Evolutionary conservation across 352 stramenopile genomes (phyloP).

Genomic region (Globisporangium cederbergense): DNA sequence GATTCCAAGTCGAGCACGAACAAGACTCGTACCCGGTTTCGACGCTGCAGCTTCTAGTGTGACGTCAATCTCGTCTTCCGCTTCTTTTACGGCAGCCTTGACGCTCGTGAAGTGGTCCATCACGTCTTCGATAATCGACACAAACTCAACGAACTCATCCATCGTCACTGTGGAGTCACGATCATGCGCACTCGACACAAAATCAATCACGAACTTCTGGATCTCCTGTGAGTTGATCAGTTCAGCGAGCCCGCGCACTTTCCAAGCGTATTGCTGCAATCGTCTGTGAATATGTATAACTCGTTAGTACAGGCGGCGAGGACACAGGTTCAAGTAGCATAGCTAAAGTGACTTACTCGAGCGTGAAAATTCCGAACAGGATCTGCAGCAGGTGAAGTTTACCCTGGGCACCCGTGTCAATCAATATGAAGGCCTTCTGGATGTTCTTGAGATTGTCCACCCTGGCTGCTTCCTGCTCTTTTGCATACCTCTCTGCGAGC

Average conservation of each 20-base stretch:
- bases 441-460: slow-evolving; percentile 35
- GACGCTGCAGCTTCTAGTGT: slow-evolving; percentile 24
- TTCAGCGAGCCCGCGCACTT: slow-evolving; percentile 43
- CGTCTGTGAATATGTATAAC: slow-evolving; percentile 14
- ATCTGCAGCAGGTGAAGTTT: slow-evolving; percentile 55
- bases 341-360: slow-evolving; percentile 39
- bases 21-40: slow-evolving; percentile 25
- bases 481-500: slow-evolving; percentile 41
- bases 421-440: slow-evolving; percentile 46
- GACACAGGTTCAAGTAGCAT: no score
- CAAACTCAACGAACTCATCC: slow-evolving; percentile 49
- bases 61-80: slow-evolving; percentile 55
- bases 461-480: slow-evolving; percentile 18
- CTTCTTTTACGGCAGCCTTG: slow-evolving; percentile 44
- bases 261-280: slow-evolving; percentile 35
- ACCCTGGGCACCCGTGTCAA: slow-evolving; percentile 32
- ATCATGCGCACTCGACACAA: slow-evolving; percentile 27
- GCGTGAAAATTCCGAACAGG: slow-evolving; percentile 49
- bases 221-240: slow-evolving; percentile 38
- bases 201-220: slow-evolving; percentile 62
- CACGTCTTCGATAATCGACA: slow-evolving; percentile 54
- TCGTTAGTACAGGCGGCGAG: not conserved
- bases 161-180: slow-evolving; percentile 26
- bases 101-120: slow-evolving; percentile 42
- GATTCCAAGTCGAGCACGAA: slow-evolving; percentile 38